A percentile compares a stretch with the other conserved stretches of the same genome.
phyloP scores from a whole-genome alignment of 1,284 basidiomycete genomes.

The Melanopsichium pennsylvanicum region DNA sequence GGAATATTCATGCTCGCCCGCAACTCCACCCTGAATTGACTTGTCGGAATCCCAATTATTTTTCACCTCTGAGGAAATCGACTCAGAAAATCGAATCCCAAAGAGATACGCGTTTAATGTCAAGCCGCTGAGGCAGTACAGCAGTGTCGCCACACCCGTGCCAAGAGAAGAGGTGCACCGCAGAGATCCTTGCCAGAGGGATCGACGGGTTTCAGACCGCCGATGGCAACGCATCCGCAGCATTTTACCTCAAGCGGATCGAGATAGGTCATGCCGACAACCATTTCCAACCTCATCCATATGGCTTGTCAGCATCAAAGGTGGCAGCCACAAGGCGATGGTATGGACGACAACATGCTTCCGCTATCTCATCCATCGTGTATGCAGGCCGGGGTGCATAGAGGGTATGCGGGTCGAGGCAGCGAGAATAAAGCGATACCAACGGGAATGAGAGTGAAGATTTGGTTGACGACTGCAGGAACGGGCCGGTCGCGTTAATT shows the following conservation, averaged over 20 bases:
- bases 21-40: too few species aligned
- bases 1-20: neutral
- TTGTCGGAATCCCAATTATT: too few species aligned
- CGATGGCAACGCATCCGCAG: slow-evolving; percentile 4
- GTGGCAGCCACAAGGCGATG: too few species aligned
- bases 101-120: slow-evolving; percentile 6
- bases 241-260: too few species aligned
- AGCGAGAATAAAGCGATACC: neutral
- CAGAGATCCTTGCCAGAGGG: slow-evolving; percentile 6
- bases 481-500: neutral
- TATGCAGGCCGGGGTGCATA: neutral
- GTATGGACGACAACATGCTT: too few species aligned
- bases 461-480: neutral
- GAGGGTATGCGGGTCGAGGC: neutral
- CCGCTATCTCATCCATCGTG: neutral
- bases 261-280: too few species aligned
- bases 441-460: too few species aligned
- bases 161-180: neutral
- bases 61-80: neutral
- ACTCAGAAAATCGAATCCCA: slow-evolving; percentile 4
- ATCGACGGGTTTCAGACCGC: slow-evolving; percentile 24
- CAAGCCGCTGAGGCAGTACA: neutral
- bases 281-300: too few species aligned
- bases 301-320: too few species aligned
- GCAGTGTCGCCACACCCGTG: too few species aligned